These are phyloP conservation scores for Barnettozyma sucrosica DNA, from an alignment of 805 yeast species.

Conservation along the genomic window DNA sequence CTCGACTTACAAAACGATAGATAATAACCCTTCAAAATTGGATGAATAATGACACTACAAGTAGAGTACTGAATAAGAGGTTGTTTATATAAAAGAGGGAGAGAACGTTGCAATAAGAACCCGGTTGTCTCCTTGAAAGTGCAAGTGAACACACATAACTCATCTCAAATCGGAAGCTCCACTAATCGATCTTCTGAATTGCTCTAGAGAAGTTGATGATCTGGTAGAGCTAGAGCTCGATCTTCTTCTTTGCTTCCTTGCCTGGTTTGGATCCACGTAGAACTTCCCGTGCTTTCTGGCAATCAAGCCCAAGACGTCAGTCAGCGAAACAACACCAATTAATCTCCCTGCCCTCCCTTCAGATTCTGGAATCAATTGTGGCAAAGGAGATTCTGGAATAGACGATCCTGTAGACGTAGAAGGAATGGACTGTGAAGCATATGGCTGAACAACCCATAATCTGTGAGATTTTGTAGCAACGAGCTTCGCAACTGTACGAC, in stretches of 20 bases:
- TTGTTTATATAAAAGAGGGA: neutral
- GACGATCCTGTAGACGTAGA: constrained; percentile 20
- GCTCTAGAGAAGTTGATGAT: constrained; percentile 30
- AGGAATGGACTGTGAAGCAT: constrained; percentile 24
- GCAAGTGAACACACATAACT: neutral
- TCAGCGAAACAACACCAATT: constrained; percentile 86
- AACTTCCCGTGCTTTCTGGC: constrained; percentile 67
- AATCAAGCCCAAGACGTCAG: constrained; percentile 79
- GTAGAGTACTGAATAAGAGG: neutral
- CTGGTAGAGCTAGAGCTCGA: constrained; percentile 29
- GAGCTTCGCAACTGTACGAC: constrained; percentile 85
- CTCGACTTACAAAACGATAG: neutral
- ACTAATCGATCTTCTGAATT: constrained; percentile 38
- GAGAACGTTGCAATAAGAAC: neutral
- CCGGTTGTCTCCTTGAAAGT: neutral
- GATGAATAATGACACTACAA: neutral
- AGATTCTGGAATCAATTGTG: constrained; percentile 29
- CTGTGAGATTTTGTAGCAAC: constrained; percentile 95
- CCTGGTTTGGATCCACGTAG: constrained; percentile 73
- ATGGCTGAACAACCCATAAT: constrained; percentile 73
- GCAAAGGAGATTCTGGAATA: constrained; percentile 20
- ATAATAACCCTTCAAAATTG: neutral
- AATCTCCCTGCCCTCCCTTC: constrained; percentile 70
- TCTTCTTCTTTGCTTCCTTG: constrained; percentile 84
- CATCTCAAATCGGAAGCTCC: constrained; percentile 30